Evolutionary conservation across 352 stramenopile genomes (phyloP), one percentile per base, ranked within the genome.

Genomic region (Discostella stelligera): DNA sequence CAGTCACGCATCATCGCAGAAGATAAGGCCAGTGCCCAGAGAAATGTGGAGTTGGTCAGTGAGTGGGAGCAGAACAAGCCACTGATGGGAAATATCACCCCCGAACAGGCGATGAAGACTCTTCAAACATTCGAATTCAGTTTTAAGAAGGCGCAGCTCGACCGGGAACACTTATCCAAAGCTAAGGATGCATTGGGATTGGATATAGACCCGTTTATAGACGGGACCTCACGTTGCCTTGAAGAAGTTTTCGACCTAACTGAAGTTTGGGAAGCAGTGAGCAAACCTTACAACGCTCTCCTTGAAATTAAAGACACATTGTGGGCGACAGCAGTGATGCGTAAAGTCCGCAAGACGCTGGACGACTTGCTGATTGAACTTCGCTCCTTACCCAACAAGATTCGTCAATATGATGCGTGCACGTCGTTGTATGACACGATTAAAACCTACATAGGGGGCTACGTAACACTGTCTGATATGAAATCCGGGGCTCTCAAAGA

Each of bases 401-500:
- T 99, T 30, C 96, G 97, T 56, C 97, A 98, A 85, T 99, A 99
- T 74, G 96, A 98, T 90, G 95, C 96, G 32, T 99, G 98, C 80
- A 97, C 95, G 58, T 87, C 97, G 53, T 93, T 98, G 7, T 86
- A 97, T 20, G 90, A 96, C n/a, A 91, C 92, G 44, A 93, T 99
- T 44, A 95, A 98, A 53, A 81, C 85, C 3, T 98, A 97, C 74
- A 95, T 98, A 50, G 79, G 88, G 66, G 97, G 97, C 60, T 96
- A 98, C 69, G 87, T 90, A 27, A 82, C 99, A 25, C 79, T 99
- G 4, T 94, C 94, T 30, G 98, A 99, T 66, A 84, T 99, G 10
- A 98, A 98, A 68, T 98, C 97, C 0, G 97, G 99, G 65, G 95
- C 97, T 4, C 96, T 99, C 77, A 98, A 98, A 59, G 96, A 99